Conservation (phyloP, 805 yeast genomes). For the Dipodascopsis uninucleata region DNA sequence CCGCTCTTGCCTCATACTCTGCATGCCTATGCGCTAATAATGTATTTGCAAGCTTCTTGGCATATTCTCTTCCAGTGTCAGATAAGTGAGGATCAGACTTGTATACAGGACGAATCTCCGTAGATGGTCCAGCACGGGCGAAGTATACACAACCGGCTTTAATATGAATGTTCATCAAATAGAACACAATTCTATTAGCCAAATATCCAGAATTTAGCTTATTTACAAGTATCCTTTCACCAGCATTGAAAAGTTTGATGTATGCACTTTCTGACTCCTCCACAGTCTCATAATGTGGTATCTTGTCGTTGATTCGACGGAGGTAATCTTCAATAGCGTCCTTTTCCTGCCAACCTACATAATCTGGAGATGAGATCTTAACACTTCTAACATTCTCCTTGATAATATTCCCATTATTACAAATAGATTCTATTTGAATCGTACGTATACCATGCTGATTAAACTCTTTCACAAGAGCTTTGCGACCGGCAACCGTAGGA, state of each 20-base stretch:
- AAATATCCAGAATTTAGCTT: slow-evolving; percentile 83
- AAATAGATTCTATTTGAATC: slow-evolving; percentile 81
- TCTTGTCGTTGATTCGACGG: slow-evolving; percentile 63
- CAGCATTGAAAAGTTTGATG: slow-evolving; percentile 86
- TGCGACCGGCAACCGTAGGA: slow-evolving; percentile 67
- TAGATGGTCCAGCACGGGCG: slow-evolving; percentile 51
- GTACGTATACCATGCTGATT: slow-evolving; percentile 62
- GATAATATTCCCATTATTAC: slow-evolving; percentile 67
- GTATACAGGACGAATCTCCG: slow-evolving; percentile 53
- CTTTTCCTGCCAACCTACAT: slow-evolving; percentile 66
- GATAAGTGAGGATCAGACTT: slow-evolving; percentile 79
- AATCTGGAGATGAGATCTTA: slow-evolving; percentile 64
- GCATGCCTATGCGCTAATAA: slow-evolving; percentile 41
- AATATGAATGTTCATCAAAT: slow-evolving; percentile 84
- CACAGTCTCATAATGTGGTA: slow-evolving; percentile 71
- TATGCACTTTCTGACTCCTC: slow-evolving; percentile 56
- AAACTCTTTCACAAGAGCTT: slow-evolving; percentile 53
- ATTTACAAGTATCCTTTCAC: slow-evolving; percentile 75
- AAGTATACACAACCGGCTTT: slow-evolving; percentile 88
- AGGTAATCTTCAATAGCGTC: slow-evolving; percentile 75
- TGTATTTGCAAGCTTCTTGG: slow-evolving; percentile 59
- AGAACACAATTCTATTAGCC: slow-evolving; percentile 85
- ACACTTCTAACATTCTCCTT: slow-evolving; percentile 80
- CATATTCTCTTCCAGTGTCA: slow-evolving; percentile 65
- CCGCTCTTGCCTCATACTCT: slow-evolving; percentile 12